Conservation (phyloP, 345 rosid genomes). For the Populus tremula region DNA sequence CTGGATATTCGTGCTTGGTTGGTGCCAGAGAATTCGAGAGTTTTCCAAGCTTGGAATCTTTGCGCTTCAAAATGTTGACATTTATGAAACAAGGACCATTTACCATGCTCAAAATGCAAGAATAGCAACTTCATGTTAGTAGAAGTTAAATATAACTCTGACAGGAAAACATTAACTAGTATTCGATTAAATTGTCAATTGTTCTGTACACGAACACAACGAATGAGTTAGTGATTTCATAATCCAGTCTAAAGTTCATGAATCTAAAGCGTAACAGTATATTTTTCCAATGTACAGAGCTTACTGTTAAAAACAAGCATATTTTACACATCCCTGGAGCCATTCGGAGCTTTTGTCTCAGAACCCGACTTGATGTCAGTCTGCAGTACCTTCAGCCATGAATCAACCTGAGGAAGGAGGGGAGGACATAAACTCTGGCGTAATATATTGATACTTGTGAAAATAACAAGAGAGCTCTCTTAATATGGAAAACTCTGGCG, state of each 20-base stretch:
- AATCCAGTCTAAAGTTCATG: constrained; percentile 9
- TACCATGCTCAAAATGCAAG: background rate
- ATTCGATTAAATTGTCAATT: constrained; percentile 12
- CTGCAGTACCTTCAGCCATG: constrained; percentile 64
- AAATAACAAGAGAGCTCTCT: background rate
- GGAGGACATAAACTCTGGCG: background rate
- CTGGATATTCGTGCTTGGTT: too few relatives aligned
- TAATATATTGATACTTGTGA: background rate
- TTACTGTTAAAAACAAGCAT: background rate
- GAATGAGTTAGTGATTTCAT: constrained; percentile 32
- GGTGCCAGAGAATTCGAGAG: too few relatives aligned
- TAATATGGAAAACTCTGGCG: background rate
- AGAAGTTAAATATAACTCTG: background rate
- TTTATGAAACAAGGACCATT: background rate
- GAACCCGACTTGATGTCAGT: constrained; percentile 45
- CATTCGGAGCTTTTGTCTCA: constrained; percentile 40
- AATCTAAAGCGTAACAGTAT: constrained; percentile 2
- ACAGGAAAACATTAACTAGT: background rate
- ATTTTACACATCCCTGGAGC: constrained; percentile 21
- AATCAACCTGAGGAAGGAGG: constrained; percentile 49
- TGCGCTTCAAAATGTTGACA: too few relatives aligned
- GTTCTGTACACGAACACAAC: constrained; percentile 39
- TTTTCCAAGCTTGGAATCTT: too few relatives aligned
- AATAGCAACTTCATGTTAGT: background rate
- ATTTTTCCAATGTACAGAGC: constrained; percentile 36